A percentile compares a stretch with the other conserved stretches of the same genome.
Conservation (phyloP, 495 filamentous ascomycete genomes). For the Hamigera avellanea region DNA sequence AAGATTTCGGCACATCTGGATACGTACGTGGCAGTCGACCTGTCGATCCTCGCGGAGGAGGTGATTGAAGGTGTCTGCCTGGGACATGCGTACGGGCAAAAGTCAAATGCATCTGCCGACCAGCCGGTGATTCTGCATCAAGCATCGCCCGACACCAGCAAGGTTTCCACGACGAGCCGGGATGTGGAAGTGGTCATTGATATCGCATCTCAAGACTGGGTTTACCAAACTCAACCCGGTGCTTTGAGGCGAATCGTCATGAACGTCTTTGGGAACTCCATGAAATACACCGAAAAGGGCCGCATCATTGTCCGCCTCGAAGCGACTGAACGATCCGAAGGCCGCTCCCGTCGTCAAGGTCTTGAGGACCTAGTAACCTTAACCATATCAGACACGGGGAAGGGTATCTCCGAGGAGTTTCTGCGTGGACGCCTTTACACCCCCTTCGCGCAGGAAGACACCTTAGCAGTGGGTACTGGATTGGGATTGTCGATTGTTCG, state of each 20-base stretch:
- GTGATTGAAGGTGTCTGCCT: conserved; percentile 41
- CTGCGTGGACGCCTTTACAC: conserved; percentile 57
- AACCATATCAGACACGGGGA: conserved; percentile 54
- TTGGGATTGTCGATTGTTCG: conserved; percentile 42
- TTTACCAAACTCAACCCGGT: conserved; percentile 58
- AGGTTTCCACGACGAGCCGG: conserved; percentile 1
- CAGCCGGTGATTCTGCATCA: conserved; percentile 11
- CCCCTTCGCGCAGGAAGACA: conserved; percentile 68
- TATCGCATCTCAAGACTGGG: conserved; percentile 47
- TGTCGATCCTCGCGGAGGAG: conserved; percentile 34
- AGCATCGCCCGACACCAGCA: conserved; percentile 4
- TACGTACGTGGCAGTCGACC: conserved; percentile 31
- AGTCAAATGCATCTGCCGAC: conserved; percentile 16
- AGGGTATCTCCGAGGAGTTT: conserved; percentile 65
- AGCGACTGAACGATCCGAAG: conserved; percentile 22
- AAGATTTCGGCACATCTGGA: conserved; percentile 30
- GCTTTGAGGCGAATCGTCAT: conserved; percentile 65
- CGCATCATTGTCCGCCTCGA: conserved; percentile 51
- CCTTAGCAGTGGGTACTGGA: conserved; percentile 42
- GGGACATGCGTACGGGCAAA: conserved; percentile 34
- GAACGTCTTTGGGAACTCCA: conserved; percentile 73
- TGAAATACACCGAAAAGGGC: conserved; percentile 65
- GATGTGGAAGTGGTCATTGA: conserved; percentile 52
- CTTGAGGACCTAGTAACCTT: conserved; percentile 33
- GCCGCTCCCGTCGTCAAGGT: conserved; percentile 21